Evolutionary conservation across 108 stramenopile genomes (phyloP).

Genomic region (Pseudonitzschia pungens): DNA sequence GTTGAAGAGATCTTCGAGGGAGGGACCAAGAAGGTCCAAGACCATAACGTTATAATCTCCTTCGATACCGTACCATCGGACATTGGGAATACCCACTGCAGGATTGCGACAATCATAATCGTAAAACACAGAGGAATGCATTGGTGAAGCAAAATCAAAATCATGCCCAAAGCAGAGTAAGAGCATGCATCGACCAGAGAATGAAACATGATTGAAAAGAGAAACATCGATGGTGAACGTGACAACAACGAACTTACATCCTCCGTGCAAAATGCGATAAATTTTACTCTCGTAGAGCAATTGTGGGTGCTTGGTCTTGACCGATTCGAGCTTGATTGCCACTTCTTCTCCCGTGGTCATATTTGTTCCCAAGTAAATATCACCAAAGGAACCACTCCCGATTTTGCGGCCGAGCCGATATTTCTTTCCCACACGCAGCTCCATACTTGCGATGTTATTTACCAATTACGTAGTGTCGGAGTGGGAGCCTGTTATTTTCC

Average conservation of each 20-base stretch:
- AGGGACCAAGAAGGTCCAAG: slow-evolving; percentile 97
- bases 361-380: slow-evolving; percentile 98
- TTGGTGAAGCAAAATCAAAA: background rate
- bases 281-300: slow-evolving; percentile 99
- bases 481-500: too few species aligned
- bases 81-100: slow-evolving; percentile 96
- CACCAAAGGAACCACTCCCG: slow-evolving; percentile 98
- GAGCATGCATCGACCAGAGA: background rate
- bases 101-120: background rate
- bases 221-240: background rate
- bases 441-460: slow-evolving; percentile 59
- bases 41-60: slow-evolving; percentile 99
- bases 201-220: background rate
- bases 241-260: slow-evolving; percentile 65
- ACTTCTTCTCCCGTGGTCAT: slow-evolving; percentile 96
- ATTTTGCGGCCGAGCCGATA: slow-evolving; percentile 99
- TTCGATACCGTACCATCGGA: slow-evolving; percentile 99
- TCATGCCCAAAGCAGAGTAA: background rate
- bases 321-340: slow-evolving; percentile 98
- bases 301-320: slow-evolving; percentile 95
- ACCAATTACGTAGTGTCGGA: too few species aligned
- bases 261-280: slow-evolving; percentile 98
- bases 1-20: slow-evolving; percentile 99
- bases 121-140: background rate
- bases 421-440: slow-evolving; percentile 97